Percentiles rank a stretch among this genome's conserved stretches.
These are phyloP conservation scores for Myxozyma melibiosi DNA, from an alignment of 805 yeast species.

Conservation along the genomic window DNA sequence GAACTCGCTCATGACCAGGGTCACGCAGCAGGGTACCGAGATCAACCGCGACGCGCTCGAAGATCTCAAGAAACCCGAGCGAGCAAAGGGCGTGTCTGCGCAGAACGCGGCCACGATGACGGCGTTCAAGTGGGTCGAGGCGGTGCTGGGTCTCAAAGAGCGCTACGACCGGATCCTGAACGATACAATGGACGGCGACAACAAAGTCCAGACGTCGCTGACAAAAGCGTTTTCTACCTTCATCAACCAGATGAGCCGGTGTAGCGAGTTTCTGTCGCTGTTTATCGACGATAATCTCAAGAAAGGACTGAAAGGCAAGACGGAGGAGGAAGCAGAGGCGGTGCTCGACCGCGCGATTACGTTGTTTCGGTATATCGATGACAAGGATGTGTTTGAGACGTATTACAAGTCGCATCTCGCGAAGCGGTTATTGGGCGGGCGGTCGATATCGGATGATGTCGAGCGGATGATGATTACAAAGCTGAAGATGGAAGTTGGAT, in stretches of 20 bases:
- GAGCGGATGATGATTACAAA: conserved; percentile 70
- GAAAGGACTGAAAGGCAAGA: conserved; percentile 51
- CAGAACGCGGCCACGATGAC: conserved; percentile 46
- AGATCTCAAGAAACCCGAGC: conserved; percentile 10
- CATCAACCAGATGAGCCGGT: conserved; percentile 29
- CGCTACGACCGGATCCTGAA: conserved; percentile 54
- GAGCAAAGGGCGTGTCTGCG: conserved; percentile 14
- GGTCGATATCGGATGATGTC: conserved; percentile 54
- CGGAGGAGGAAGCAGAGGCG: conserved; percentile 52
- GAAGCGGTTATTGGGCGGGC: conserved; percentile 63
- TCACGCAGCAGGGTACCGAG: conserved; percentile 52
- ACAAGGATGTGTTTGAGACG: conserved; percentile 83
- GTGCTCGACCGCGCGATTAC: conserved; percentile 58
- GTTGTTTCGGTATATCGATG: conserved; percentile 69
- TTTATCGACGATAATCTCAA: conserved; percentile 62
- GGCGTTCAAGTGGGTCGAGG: conserved; percentile 71
- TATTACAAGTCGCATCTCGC: conserved; percentile 86
- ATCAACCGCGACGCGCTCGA: conserved; percentile 37
- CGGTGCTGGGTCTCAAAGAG: conserved; percentile 54
- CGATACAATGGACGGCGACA: conserved; percentile 54
- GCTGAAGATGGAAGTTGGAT: conserved; percentile 75
- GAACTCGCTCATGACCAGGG: conserved; percentile 50
- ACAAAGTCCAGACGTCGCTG: conserved; percentile 54
- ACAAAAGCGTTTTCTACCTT: conserved; percentile 64
- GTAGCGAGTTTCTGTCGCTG: conserved; percentile 54